These are phyloP conservation scores for Xylaria acuta DNA, from an alignment of 495 filamentous ascomycete genomes.

Conservation along the genomic window DNA sequence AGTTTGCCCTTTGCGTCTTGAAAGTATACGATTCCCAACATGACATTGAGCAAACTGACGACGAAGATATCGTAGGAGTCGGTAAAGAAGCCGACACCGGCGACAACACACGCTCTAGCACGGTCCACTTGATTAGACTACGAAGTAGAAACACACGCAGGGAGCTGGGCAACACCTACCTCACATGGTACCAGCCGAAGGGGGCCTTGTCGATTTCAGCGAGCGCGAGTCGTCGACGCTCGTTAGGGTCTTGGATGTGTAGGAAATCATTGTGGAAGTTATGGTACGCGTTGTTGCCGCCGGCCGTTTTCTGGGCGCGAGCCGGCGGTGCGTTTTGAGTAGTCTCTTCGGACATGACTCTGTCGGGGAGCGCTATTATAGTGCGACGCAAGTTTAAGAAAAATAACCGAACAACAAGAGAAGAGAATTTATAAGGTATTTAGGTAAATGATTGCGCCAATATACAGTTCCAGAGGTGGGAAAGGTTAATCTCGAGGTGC, in stretches of 20 bases:
- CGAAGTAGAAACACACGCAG: background rate
- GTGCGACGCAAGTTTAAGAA: background rate
- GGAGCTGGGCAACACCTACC: slow-evolving; percentile 29
- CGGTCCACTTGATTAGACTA: slow-evolving; percentile 1
- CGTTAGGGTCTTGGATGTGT: slow-evolving; percentile 73
- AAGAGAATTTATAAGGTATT: background rate
- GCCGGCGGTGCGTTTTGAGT: slow-evolving; percentile 21
- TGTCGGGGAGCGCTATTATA: background rate
- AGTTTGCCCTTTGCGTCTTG: slow-evolving; percentile 57
- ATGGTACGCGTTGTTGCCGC: slow-evolving; percentile 72
- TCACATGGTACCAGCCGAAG: slow-evolving; percentile 77
- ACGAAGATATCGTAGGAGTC: slow-evolving; percentile 82
- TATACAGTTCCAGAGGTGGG: background rate
- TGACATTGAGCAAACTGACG: slow-evolving; percentile 67
- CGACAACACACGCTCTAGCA: slow-evolving; percentile 74
- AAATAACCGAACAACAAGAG: background rate
- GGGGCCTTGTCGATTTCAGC: slow-evolving; percentile 80
- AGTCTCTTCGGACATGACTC: slow-evolving; percentile 33
- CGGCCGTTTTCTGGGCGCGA: slow-evolving; percentile 53
- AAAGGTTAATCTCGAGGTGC: background rate
- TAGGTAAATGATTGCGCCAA: background rate
- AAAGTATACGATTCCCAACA: slow-evolving; percentile 80
- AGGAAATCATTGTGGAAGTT: slow-evolving; percentile 69
- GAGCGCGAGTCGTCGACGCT: slow-evolving; percentile 75
- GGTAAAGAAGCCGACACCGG: slow-evolving; percentile 87